Percentiles rank a stretch among this genome's conserved stretches.
Conservation (phyloP, 2,329 filamentous ascomycete species). For the Phialophora chinensis region DNA sequence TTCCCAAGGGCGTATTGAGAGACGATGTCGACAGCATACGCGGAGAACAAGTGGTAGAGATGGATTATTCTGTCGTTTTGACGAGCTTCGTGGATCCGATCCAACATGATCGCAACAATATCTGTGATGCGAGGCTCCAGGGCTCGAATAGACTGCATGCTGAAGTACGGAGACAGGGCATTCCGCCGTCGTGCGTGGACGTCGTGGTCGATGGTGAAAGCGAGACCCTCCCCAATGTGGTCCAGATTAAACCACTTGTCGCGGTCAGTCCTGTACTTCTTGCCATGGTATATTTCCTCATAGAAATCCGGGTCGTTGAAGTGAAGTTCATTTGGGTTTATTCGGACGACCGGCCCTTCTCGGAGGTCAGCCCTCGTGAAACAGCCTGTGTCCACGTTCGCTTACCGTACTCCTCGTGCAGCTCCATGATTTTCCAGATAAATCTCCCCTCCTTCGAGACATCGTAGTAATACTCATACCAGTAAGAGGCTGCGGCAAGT, state of each 20-base stretch:
- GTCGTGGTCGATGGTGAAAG: slow-evolving; percentile 41
- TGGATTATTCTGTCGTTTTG: neutral
- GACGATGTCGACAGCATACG: slow-evolving; percentile 27
- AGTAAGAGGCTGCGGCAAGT: slow-evolving; percentile 43
- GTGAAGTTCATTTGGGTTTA: slow-evolving; percentile 41
- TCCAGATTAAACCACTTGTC: slow-evolving; percentile 29
- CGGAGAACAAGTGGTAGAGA: neutral
- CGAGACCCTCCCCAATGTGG: slow-evolving; percentile 19
- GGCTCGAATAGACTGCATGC: slow-evolving; percentile 31
- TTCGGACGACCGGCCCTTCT: slow-evolving; percentile 37
- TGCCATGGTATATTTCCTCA: slow-evolving; percentile 42
- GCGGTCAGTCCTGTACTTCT: slow-evolving; percentile 26
- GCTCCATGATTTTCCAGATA: slow-evolving; percentile 44
- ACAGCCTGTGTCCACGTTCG: neutral
- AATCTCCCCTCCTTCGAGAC: slow-evolving; percentile 43
- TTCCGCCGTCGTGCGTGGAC: slow-evolving; percentile 36
- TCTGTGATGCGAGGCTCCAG: slow-evolving; percentile 39
- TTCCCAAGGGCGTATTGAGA: slow-evolving; percentile 32
- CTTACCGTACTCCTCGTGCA: slow-evolving; percentile 47
- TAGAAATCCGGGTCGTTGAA: slow-evolving; percentile 39
- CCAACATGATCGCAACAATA: slow-evolving; percentile 36
- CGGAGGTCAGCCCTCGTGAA: neutral
- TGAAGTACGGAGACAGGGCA: slow-evolving; percentile 39
- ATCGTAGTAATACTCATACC: slow-evolving; percentile 46
- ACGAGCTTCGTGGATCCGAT: slow-evolving; percentile 12